Conservation (phyloP, 1,284 basidiomycete genomes). For the Vanrija humicola region DNA sequence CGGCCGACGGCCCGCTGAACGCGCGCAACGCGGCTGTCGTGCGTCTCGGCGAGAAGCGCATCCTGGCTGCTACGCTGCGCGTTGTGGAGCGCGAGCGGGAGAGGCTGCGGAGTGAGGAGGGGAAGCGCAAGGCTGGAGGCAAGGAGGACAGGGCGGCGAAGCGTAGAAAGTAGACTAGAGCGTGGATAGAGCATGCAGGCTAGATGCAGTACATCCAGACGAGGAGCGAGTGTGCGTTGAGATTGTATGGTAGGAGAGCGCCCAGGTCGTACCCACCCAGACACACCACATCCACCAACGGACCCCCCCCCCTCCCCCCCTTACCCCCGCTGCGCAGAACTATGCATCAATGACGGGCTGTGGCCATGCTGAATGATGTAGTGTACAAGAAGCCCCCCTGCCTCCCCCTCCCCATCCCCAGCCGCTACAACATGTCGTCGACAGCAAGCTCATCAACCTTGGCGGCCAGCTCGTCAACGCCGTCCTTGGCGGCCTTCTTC, state of each 20-base stretch:
- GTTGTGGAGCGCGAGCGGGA: neutral
- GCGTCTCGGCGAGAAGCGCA: slow-evolving; percentile 50
- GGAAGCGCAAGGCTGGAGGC: slow-evolving; percentile 1
- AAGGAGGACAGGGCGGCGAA: slow-evolving; percentile 1
- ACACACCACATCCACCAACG: too few relatives aligned
- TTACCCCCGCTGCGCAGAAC: too few relatives aligned
- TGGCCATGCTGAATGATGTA: too few relatives aligned
- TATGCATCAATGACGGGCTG: too few relatives aligned
- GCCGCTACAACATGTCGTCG: slow-evolving; percentile 13
- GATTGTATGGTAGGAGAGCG: too few relatives aligned
- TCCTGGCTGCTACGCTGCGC: slow-evolving; percentile 28
- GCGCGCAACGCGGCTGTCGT: slow-evolving; percentile 46
- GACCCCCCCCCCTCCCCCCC: too few relatives aligned
- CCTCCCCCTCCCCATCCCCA: too few relatives aligned
- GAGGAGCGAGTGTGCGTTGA: neutral
- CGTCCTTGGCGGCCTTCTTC: slow-evolving; percentile 3
- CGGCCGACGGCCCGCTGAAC: slow-evolving; percentile 11
- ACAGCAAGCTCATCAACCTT: slow-evolving; percentile 11
- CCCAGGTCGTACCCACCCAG: too few relatives aligned
- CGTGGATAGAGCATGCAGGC: neutral
- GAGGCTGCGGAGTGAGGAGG: neutral
- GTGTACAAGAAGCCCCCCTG: neutral
- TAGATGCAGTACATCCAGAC: neutral
- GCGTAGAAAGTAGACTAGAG: slow-evolving; percentile 7
- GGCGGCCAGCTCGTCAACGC: neutral